Conservation (phyloP, 164 flowering plant genomes). For the Warburgia ugandensis region DNA sequence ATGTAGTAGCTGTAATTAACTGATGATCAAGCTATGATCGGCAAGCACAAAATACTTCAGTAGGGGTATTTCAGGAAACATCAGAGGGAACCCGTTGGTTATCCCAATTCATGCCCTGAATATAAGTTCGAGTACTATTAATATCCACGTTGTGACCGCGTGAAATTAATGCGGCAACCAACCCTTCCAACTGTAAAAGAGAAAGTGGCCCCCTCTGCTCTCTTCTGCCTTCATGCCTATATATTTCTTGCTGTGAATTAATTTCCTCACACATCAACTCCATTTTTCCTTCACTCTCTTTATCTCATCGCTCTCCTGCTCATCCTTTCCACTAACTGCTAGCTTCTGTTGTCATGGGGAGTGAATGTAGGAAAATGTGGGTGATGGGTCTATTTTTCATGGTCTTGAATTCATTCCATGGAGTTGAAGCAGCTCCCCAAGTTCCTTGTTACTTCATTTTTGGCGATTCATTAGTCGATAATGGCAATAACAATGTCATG, state of each 20-base stretch:
- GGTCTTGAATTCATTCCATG: neutral
- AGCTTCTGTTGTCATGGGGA: neutral
- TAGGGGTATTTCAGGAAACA: too few relatives aligned
- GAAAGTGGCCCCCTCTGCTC: neutral
- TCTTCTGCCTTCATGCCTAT: neutral
- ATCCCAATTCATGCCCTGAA: neutral
- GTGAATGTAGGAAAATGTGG: conserved; percentile 1
- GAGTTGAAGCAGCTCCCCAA: conserved; percentile 24
- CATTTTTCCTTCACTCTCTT: neutral
- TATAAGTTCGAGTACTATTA: neutral
- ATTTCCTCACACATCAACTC: neutral
- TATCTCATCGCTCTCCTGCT: neutral
- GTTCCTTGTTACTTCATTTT: conserved; percentile 75
- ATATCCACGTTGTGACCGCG: conserved; percentile 7
- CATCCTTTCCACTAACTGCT: neutral
- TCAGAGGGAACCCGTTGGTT: too few relatives aligned
- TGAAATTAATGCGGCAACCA: conserved; percentile 14
- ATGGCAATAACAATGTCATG: conserved; percentile 66
- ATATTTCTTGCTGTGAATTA: neutral
- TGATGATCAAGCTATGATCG: too few relatives aligned
- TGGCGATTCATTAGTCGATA: conserved; percentile 77
- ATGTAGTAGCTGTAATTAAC: too few relatives aligned
- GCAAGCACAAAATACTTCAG: too few relatives aligned
- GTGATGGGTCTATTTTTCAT: conserved; percentile 2
- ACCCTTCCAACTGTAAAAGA: conserved; percentile 16